A percentile compares a stretch with the other conserved stretches of the same genome.
These are phyloP conservation scores for Diutina rugosa DNA, from an alignment of 1,139 yeast species.

Conservation along the genomic window DNA sequence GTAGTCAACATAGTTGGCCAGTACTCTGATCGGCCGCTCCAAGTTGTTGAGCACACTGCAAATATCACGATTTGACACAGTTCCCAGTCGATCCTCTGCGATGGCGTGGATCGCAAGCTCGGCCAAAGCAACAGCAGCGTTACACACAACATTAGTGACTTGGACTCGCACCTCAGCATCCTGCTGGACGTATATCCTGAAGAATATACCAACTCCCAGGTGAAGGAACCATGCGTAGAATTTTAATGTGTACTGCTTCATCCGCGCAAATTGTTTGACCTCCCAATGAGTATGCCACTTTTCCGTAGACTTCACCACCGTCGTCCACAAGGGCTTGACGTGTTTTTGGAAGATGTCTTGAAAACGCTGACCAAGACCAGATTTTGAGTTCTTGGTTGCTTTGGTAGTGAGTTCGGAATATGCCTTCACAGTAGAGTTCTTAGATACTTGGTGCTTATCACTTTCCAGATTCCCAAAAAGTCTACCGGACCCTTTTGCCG, in stretches of 20 bases:
- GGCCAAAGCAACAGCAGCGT: slow-evolving; percentile 50
- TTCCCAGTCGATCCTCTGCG: slow-evolving; percentile 47
- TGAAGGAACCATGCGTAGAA: not conserved
- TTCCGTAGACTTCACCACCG: not conserved
- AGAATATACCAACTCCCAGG: slow-evolving; percentile 24
- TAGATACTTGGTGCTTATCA: not conserved
- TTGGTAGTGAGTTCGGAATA: not conserved
- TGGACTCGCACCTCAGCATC: slow-evolving; percentile 50
- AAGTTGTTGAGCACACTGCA: slow-evolving; percentile 45
- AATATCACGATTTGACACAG: slow-evolving; percentile 37
- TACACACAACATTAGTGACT: slow-evolving; percentile 46
- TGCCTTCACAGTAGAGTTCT: not conserved
- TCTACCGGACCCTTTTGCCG: not conserved
- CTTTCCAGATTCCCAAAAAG: not conserved
- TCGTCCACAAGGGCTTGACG: not conserved
- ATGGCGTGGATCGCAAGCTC: slow-evolving; percentile 47
- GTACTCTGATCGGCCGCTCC: slow-evolving; percentile 42
- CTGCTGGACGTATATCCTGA: slow-evolving; percentile 33
- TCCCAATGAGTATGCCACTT: not conserved
- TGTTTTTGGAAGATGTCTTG: not conserved
- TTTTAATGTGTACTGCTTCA: not conserved
- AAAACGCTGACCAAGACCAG: not conserved
- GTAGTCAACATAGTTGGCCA: slow-evolving; percentile 23
- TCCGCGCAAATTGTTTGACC: not conserved
- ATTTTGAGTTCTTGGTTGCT: not conserved